Percentiles rank a stretch among this genome's conserved stretches.
Conservation (phyloP, 768 basidiomycete genomes). For the Boletus tomentosulus region DNA sequence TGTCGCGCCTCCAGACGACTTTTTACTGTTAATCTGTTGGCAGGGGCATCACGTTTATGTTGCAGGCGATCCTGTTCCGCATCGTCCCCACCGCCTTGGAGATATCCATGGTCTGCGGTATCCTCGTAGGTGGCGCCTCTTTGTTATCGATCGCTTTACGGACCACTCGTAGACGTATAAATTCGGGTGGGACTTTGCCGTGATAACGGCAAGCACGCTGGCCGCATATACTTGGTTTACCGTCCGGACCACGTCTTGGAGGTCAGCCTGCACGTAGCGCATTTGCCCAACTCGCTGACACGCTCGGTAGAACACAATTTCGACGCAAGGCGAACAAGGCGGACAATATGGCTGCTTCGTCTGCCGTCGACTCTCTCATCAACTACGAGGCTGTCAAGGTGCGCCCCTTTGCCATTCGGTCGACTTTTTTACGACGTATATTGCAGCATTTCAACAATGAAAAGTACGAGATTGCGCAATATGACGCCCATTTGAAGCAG, state of each 20-base stretch:
- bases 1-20: not conserved
- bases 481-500: slow-evolving; percentile 79
- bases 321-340: slow-evolving; percentile 93
- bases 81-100: slow-evolving; percentile 95
- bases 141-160: not conserved
- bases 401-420: not conserved
- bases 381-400: slow-evolving; percentile 99
- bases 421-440: not conserved
- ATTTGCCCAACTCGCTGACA: not conserved
- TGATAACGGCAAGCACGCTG: slow-evolving; percentile 80
- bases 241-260: slow-evolving; percentile 92
- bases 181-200: slow-evolving; percentile 97
- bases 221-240: slow-evolving; percentile 97
- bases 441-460: slow-evolving; percentile 96
- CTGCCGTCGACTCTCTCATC: slow-evolving; percentile 92
- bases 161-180: slow-evolving; percentile 72
- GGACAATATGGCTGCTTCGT: slow-evolving; percentile 92
- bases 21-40: not conserved
- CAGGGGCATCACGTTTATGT: slow-evolving; percentile 93
- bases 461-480: slow-evolving; percentile 82
- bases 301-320: slow-evolving; percentile 70
- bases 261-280: slow-evolving; percentile 43
- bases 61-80: slow-evolving; percentile 91
- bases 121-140: slow-evolving; percentile 57
- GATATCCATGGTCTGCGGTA: slow-evolving; percentile 95